Conservation (phyloP, 495 filamentous ascomycete genomes). For the Hypoxylon lienhwacheense region DNA sequence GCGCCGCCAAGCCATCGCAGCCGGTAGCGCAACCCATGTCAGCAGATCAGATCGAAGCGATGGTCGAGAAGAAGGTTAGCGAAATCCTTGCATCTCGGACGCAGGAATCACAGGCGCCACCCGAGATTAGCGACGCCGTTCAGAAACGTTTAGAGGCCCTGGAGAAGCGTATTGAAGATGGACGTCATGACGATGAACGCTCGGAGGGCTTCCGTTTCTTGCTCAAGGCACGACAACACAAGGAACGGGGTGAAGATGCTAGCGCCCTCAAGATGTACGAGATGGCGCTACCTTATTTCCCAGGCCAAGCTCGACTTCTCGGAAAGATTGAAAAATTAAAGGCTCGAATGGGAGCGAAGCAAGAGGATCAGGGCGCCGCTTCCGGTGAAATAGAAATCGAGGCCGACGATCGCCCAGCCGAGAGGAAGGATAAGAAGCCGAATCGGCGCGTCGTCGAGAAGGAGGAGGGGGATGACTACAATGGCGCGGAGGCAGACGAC, state of each 20-base stretch:
- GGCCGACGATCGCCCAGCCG: background rate
- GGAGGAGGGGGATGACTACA: conserved; percentile 38
- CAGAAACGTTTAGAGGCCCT: conserved; percentile 79
- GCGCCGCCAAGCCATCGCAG: conserved; percentile 45
- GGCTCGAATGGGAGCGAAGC: conserved; percentile 57
- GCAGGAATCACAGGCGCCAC: conserved; percentile 49
- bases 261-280: conserved; percentile 86
- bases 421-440: conserved; percentile 28
- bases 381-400: conserved; percentile 16
- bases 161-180: conserved; percentile 76
- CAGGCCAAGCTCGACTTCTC: conserved; percentile 77
- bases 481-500: conserved; percentile 51
- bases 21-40: conserved; percentile 55
- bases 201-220: conserved; percentile 81
- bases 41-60: conserved; percentile 80
- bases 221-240: conserved; percentile 90
- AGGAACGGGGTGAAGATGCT: conserved; percentile 73
- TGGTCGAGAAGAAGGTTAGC: conserved; percentile 87
- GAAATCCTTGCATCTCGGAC: conserved; percentile 78
- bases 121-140: conserved; percentile 71
- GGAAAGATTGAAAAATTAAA: conserved; percentile 74
- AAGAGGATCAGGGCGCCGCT: conserved; percentile 25
- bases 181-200: conserved; percentile 66
- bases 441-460: conserved; percentile 10
- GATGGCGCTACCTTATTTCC: conserved; percentile 81